phyloP scores from a whole-genome alignment of 371 early-diverging fungal species.

The Mucor ambiguus region DNA sequence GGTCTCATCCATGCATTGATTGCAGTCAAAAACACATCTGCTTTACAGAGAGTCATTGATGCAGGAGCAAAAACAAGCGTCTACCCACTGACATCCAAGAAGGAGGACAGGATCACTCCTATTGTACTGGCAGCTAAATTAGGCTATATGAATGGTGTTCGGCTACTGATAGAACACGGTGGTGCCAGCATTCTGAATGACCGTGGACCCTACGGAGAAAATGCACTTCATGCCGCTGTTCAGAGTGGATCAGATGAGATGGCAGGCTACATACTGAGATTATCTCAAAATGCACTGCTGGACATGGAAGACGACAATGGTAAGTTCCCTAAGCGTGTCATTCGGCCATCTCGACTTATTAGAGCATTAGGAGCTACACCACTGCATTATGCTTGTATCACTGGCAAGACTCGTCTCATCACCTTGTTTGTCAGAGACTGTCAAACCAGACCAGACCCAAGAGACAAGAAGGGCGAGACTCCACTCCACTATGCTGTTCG shows the following conservation, averaged over 20 bases:
- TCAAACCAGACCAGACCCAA: conserved; percentile 19
- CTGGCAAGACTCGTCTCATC: conserved; percentile 32
- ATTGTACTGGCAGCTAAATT: conserved; percentile 41
- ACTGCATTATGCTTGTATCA: conserved; percentile 49
- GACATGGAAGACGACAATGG: conserved; percentile 34
- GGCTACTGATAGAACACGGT: conserved; percentile 32
- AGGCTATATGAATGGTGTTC: conserved; percentile 38
- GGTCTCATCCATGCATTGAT: conserved; percentile 46
- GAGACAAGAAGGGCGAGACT: conserved; percentile 42
- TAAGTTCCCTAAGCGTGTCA: conserved; percentile 4
- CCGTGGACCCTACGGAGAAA: conserved; percentile 36
- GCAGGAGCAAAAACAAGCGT: conserved; percentile 43
- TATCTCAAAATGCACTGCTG: conserved; percentile 22
- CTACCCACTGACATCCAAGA: conserved; percentile 24
- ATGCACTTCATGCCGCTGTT: conserved; percentile 44
- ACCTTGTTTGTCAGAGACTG: conserved; percentile 33
- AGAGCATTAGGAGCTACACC: conserved; percentile 40
- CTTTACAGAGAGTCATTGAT: conserved; percentile 32
- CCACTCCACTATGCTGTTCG: conserved; percentile 50
- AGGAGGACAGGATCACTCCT: conserved; percentile 31
- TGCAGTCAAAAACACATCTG: conserved; percentile 32
- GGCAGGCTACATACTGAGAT: conserved; percentile 26
- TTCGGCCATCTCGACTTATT: not conserved
- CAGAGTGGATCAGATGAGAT: conserved; percentile 32
- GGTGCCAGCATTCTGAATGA: conserved; percentile 23